Percentiles rank a stretch among this genome's conserved stretches.
These are phyloP conservation scores for Nepenthes gracilis DNA, from an alignment of 148 eudicot species.

Conservation along the genomic window DNA sequence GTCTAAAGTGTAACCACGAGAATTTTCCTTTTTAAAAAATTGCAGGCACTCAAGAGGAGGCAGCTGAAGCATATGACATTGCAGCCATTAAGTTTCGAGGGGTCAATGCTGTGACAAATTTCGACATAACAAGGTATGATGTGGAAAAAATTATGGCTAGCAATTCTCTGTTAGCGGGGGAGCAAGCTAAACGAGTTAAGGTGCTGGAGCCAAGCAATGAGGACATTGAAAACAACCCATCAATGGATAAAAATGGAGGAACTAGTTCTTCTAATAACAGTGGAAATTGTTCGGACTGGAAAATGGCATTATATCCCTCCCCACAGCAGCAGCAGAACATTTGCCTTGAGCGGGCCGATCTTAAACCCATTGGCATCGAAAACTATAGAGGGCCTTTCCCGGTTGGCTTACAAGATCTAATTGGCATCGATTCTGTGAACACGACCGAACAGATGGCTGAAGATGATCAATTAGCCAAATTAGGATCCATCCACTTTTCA, in stretches of 20 bases:
- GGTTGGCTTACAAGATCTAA: constrained; percentile 16
- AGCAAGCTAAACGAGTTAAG: constrained; percentile 45
- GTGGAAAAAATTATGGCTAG: constrained; percentile 65
- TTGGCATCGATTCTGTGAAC: constrained; percentile 20
- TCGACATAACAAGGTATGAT: constrained; percentile 60
- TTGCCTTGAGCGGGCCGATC: constrained; percentile 7
- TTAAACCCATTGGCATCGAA: too few species aligned
- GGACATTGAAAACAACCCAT: constrained; percentile 4
- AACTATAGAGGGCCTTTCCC: too few species aligned
- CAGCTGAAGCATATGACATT: constrained; percentile 92
- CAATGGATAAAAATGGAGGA: constrained; percentile 2
- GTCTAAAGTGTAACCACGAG: not conserved
- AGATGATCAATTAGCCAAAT: constrained; percentile 10
- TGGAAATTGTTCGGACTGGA: constrained; percentile 21
- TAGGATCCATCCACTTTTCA: constrained; percentile 26
- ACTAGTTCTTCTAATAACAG: not conserved
- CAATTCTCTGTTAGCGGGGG: constrained; percentile 51
- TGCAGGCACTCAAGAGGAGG: constrained; percentile 93
- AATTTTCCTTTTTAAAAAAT: not conserved
- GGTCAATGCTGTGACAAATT: constrained; percentile 72
- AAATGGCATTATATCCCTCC: constrained; percentile 16
- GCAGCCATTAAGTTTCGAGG: constrained; percentile 94
- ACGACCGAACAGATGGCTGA: not conserved
- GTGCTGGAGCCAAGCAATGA: constrained; percentile 7
- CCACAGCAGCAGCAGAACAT: constrained; percentile 10